Conservation (phyloP, 495 filamentous ascomycete species). For the Xylaria nigripes region DNA sequence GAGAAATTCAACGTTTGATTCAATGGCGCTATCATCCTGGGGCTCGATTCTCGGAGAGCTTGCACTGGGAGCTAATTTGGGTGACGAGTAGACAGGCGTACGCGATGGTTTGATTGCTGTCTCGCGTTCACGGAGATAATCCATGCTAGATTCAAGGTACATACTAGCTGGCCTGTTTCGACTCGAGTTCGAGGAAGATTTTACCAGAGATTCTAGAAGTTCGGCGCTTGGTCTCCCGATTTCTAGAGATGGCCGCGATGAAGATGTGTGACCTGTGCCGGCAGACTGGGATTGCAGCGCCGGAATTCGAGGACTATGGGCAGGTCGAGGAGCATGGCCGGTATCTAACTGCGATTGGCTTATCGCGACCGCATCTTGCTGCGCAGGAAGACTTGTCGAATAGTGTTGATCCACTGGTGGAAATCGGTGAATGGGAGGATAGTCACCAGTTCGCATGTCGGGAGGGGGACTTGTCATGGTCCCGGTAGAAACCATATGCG, state of each 20-base stretch:
- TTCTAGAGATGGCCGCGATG: slow-evolving; percentile 76
- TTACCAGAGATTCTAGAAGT: slow-evolving; percentile 42
- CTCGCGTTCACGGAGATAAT: slow-evolving; percentile 56
- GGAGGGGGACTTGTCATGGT: slow-evolving; percentile 80
- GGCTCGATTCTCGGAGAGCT: slow-evolving; percentile 32
- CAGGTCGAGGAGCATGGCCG: slow-evolving; percentile 15
- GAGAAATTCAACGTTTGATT: slow-evolving; percentile 83
- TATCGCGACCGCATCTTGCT: slow-evolving; percentile 29
- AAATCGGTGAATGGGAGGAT: slow-evolving; percentile 56
- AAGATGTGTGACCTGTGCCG: slow-evolving; percentile 46
- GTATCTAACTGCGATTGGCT: slow-evolving; percentile 26
- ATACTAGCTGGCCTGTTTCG: slow-evolving; percentile 64
- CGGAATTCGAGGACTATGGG: slow-evolving; percentile 27
- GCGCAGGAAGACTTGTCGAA: slow-evolving; percentile 45
- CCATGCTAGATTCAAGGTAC: slow-evolving; percentile 69
- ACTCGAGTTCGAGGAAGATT: slow-evolving; percentile 18
- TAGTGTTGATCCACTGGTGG: slow-evolving; percentile 48
- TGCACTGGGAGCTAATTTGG: slow-evolving; percentile 30
- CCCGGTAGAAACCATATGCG: slow-evolving; percentile 81
- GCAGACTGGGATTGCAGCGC: slow-evolving; percentile 44
- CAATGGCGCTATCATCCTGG: slow-evolving; percentile 60
- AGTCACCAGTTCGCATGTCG: slow-evolving; percentile 40
- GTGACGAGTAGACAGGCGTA: slow-evolving; percentile 30
- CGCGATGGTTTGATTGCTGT: slow-evolving; percentile 28
- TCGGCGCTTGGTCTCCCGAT: slow-evolving; percentile 58